Evolutionary conservation across 2,329 filamentous ascomycete species (phyloP), one percentile per base, ranked within the genome.

Genomic region (Xylariaceae sp.): DNA sequence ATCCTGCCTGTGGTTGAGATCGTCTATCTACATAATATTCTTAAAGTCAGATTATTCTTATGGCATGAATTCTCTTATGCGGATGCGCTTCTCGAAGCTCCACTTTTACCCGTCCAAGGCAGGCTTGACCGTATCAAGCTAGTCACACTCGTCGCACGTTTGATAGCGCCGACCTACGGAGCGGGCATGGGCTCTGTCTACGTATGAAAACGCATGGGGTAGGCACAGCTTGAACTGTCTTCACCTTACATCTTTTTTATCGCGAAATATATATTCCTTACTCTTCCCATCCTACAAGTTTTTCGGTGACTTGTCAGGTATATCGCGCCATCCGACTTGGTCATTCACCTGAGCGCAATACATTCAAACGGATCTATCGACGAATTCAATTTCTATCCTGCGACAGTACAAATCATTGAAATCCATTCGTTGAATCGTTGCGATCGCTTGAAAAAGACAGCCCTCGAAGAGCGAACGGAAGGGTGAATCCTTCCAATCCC

Each of bases 101-200:
- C 62, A 62, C 48, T 59, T 53, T 62, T 60, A 64, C 51, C 62
- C 60, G 60, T 55, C 53, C 41, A 34, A 50, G 48, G 39, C 11
- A 39, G 18, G 50, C 17, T 41, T 55, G 57, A 37, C 48, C 39
- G 30, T 3, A 47, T 48, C 30, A n/a, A n/a, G 41, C 13, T 45
- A 45, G 37, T 4, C 13, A 4, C 9, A 10, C 13, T 41, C 13
- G 37, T 41, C 9, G 37, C 13, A 13, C 13, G 13, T 41, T 41
- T 13, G 37, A 41, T 41, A 41, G 37, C 37, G 37, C 37, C 37
- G 9, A 9, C 37, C 37, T 2, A 41, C 13, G 13, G 37, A 30
- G 23, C 5, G 23, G 23, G 23, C 23, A 30, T 30, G 23, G 23
- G 23, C 23, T 2, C 23, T 5, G 23, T 5, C 23, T 30, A 18